A percentile compares a stretch with the other conserved stretches of the same genome.
Conservation (phyloP, 495 filamentous ascomycete genomes). For the Annulohypoxylon maeteangense region DNA sequence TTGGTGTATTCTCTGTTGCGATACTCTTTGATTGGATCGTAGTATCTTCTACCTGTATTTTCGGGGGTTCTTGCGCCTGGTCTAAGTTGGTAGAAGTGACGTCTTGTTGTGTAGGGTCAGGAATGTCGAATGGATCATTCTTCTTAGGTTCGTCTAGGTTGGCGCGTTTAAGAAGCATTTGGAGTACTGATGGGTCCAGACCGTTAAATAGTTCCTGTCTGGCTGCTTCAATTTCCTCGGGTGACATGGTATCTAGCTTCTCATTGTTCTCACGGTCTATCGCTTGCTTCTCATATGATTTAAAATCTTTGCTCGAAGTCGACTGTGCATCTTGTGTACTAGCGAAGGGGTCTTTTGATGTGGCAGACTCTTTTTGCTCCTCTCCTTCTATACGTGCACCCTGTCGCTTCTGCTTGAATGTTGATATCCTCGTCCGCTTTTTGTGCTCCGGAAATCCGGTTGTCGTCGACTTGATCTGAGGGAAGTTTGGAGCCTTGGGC, state of each 20-base stretch:
- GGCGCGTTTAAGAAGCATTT: constrained; percentile 80
- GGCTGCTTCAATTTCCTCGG: constrained; percentile 80
- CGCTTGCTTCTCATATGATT: constrained; percentile 67
- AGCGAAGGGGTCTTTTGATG: constrained; percentile 25
- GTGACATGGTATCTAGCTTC: constrained; percentile 80
- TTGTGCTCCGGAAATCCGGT: constrained; percentile 91
- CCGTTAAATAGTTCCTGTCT: constrained; percentile 75
- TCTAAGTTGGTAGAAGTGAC: constrained; percentile 6
- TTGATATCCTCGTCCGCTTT: constrained; percentile 74
- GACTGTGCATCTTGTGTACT: constrained; percentile 3
- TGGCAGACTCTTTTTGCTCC: constrained; percentile 19
- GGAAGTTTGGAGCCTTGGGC: constrained; percentile 70
- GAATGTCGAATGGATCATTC: constrained; percentile 52
- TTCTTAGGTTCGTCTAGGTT: constrained; percentile 73
- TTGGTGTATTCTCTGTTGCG: not conserved
- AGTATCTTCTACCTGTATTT: constrained; percentile 41
- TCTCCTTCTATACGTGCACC: constrained; percentile 21
- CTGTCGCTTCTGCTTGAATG: constrained; percentile 78
- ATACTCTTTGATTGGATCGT: constrained; percentile 30
- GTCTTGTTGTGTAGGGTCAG: constrained; percentile 21
- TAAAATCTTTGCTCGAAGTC: constrained; percentile 24
- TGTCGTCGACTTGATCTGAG: constrained; percentile 64
- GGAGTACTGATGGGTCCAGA: constrained; percentile 75
- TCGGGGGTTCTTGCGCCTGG: constrained; percentile 20
- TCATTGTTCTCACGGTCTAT: constrained; percentile 87